Evolutionary conservation across 129 eudicot genomes (phyloP), one percentile per base, ranked within the genome.

Genomic region (Tanacetum coccineum): DNA sequence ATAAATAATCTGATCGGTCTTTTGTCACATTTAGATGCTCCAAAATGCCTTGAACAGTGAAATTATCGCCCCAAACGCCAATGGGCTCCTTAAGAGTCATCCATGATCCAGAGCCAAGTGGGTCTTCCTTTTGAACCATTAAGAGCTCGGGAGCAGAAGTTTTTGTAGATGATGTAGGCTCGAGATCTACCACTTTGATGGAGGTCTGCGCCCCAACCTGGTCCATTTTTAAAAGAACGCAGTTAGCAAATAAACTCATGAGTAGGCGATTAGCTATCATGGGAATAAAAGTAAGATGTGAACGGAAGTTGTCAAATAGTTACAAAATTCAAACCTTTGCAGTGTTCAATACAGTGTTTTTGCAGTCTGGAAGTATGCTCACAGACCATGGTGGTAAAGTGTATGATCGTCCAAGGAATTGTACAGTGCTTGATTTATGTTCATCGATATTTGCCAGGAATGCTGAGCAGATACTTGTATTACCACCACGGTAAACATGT

Each of bases 331-430:
- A 67, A 74, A 93, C 99, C 99, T 93, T 81, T 18, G 99, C 99
- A 61, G 95, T 88, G 82, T 86, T 93, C 60, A 82, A 88, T 51
- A 83, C 92, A 51, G 68, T 54, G 70, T 81, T 87, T 74, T 62
- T 78, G 92, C 99, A 93, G 82, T 93, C 96, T 70, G 99, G 96
- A 63, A 89, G 76, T 65, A 93, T 89, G 70, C 95, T 93, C 76
- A 93, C 99, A 1, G 99, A 93, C 99, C 99, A 93, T 9, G 99
- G 96, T 54, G 95, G 96, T 71, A 93, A 81, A 59, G 84, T 84
- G 71, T 88, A 93, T 42, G 70, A 62, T 46, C 73, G 87, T 67
- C 91, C 96, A 48, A 36, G 83, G 72, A 93, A 88, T 60, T 75
- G 73, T 44, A 89, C 93, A 26, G 79, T 56, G 63, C 68, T 85